Evolutionary conservation across 2,329 filamentous ascomycete genomes (phyloP).

Genomic region (Alternaria gansuensis): DNA sequence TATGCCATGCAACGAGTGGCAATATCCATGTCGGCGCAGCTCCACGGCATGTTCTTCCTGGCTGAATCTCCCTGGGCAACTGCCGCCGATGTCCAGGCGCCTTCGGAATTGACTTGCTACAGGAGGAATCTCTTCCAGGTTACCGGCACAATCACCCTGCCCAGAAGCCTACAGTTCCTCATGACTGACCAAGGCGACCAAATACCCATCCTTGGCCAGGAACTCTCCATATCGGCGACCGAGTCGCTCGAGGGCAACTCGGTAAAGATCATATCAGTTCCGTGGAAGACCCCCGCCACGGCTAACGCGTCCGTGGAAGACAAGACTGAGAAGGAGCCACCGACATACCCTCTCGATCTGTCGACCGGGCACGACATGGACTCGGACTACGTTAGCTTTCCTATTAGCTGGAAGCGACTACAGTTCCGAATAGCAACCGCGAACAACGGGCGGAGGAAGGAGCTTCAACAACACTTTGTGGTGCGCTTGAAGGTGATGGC

Average conservation of each 20-base stretch:
- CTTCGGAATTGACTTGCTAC: slow-evolving; percentile 90
- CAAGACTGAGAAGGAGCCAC: slow-evolving; percentile 84
- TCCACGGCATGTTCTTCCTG: slow-evolving; percentile 89
- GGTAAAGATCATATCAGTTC: slow-evolving; percentile 94
- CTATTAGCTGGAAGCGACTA: slow-evolving; percentile 90
- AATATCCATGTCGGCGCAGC: slow-evolving; percentile 74
- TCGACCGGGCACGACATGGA: slow-evolving; percentile 74
- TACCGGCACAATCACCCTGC: slow-evolving; percentile 84
- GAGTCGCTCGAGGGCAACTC: slow-evolving; percentile 93
- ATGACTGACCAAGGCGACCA: slow-evolving; percentile 85
- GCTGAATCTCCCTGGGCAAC: slow-evolving; percentile 77
- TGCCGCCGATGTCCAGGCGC: slow-evolving; percentile 63
- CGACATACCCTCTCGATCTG: slow-evolving; percentile 76
- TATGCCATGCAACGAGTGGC: slow-evolving; percentile 69
- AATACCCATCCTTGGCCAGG: slow-evolving; percentile 81
- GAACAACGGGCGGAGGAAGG: slow-evolving; percentile 93
- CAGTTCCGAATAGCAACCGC: slow-evolving; percentile 96
- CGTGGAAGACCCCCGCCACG: slow-evolving; percentile 94
- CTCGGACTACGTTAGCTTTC: slow-evolving; percentile 87
- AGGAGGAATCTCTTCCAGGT: slow-evolving; percentile 96
- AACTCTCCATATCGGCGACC: slow-evolving; percentile 88
- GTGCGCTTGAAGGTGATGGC: slow-evolving; percentile 86
- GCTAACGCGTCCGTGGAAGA: slow-evolving; percentile 73
- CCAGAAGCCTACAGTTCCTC: slow-evolving; percentile 78
- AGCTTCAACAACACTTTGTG: slow-evolving; percentile 95